Conservation (phyloP, 371 early-diverging fungal species). For the Mortierella sp. region DNA sequence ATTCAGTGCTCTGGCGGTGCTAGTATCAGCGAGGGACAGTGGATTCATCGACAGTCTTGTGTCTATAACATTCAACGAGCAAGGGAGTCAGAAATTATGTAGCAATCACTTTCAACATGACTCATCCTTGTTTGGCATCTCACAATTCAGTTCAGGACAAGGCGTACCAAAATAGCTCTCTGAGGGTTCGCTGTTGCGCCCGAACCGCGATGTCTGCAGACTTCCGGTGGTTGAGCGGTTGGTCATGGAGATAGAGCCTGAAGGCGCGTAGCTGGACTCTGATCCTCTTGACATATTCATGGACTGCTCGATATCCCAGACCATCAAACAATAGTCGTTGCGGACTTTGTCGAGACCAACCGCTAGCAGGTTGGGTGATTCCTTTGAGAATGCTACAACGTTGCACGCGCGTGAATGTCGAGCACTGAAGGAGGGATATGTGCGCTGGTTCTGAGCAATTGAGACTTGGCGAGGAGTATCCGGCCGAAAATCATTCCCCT, state of each 20-base stretch:
- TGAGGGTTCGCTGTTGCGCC: constrained; percentile 36
- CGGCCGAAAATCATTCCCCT: constrained; percentile 50
- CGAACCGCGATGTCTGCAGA: constrained; percentile 44
- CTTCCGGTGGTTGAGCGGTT: constrained; percentile 39
- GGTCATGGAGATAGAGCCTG: constrained; percentile 35
- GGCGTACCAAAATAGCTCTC: constrained; percentile 51
- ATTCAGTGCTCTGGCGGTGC: constrained; percentile 44
- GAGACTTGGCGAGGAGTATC: constrained; percentile 49
- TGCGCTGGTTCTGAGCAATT: constrained; percentile 40
- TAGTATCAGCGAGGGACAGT: constrained; percentile 44
- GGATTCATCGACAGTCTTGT: constrained; percentile 54
- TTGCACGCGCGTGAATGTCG: constrained; percentile 80
- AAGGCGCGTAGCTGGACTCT: constrained; percentile 41
- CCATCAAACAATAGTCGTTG: constrained; percentile 78
- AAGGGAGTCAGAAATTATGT: not conserved
- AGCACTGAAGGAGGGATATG: constrained; percentile 67
- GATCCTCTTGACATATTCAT: constrained; percentile 26
- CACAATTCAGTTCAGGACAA: not conserved
- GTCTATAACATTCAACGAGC: constrained; percentile 13
- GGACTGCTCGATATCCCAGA: constrained; percentile 82
- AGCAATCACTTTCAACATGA: not conserved
- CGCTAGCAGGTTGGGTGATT: constrained; percentile 72
- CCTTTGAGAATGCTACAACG: constrained; percentile 78
- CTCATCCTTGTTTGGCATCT: too few relatives aligned
- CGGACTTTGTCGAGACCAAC: constrained; percentile 83